These are phyloP conservation scores for Eucalyptus sp. DNA, from an alignment of 345 rosid genomes.

Conservation along the genomic window DNA sequence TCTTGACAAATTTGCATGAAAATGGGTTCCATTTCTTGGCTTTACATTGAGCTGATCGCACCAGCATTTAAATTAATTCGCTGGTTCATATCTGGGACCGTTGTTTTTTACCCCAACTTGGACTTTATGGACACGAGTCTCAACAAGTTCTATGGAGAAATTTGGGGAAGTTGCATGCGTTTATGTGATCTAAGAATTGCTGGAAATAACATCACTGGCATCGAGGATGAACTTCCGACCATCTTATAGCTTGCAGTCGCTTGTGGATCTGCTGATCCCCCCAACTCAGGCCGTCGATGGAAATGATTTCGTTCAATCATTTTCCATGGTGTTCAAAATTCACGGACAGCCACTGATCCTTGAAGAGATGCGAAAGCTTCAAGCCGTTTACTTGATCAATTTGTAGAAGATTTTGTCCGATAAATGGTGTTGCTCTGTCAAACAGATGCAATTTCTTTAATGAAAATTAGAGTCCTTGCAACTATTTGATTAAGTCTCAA, in stretches of 20 bases:
- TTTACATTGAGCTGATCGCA: neutral
- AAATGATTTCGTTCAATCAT: neutral
- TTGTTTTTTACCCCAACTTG: neutral
- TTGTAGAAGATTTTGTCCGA: neutral
- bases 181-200: neutral
- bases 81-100: neutral
- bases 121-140: neutral
- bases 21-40: neutral
- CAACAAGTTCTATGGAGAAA: constrained; percentile 8
- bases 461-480: too few species aligned
- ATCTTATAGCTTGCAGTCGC: neutral
- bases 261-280: neutral
- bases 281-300: neutral
- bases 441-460: too few species aligned
- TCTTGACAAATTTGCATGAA: neutral
- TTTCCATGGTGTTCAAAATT: neutral
- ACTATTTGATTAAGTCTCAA: too few species aligned
- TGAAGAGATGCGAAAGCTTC: neutral
- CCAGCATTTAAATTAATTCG: neutral
- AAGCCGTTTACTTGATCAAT: neutral
- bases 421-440: too few species aligned
- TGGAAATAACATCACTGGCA: neutral
- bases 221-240: too few species aligned
- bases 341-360: neutral
- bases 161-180: neutral